Evolutionary conservation across 1,284 basidiomycete species (phyloP).

Genomic region (Apiotrichum mycotoxinovorans): DNA sequence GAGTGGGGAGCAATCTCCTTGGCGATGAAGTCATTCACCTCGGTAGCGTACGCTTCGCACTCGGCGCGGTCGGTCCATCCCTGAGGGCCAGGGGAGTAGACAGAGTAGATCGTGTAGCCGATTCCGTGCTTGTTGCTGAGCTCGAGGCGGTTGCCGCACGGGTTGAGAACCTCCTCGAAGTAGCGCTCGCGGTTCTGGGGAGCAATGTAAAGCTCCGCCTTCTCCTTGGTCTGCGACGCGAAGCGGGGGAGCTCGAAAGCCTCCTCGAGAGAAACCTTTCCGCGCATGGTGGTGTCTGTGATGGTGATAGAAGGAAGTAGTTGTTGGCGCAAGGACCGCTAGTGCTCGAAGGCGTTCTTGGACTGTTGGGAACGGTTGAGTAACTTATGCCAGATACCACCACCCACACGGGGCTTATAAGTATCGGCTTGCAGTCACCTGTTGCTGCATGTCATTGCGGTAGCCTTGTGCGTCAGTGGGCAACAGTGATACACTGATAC

Average conservation of each 20-base stretch:
- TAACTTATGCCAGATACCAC: too few relatives aligned
- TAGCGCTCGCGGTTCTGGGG: constrained; percentile 23
- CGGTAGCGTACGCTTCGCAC: constrained; percentile 21
- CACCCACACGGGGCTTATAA: too few relatives aligned
- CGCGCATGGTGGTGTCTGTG: constrained; percentile 14
- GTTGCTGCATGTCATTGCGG: too few relatives aligned
- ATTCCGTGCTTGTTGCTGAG: constrained; percentile 25
- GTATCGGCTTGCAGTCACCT: too few relatives aligned
- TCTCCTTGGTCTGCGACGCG: constrained; percentile 18
- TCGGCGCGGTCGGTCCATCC: constrained; percentile 17
- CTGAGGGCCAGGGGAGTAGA: constrained; percentile 23
- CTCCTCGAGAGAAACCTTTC: constrained; percentile 24
- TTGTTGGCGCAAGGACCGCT: background rate
- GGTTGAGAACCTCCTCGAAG: constrained; percentile 23
- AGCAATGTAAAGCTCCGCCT: constrained; percentile 24
- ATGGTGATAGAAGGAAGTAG: background rate
- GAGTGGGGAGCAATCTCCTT: constrained; percentile 32
- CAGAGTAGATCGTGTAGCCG: constrained; percentile 24
- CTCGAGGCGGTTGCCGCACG: constrained; percentile 23
- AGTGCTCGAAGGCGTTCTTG: background rate
- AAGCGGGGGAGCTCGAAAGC: constrained; percentile 22
- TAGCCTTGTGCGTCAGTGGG: too few relatives aligned
- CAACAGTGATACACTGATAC: too few relatives aligned
- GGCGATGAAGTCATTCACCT: constrained; percentile 24
- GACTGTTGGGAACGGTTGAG: background rate